These are phyloP conservation scores for Parachaetomium inaequale DNA, from an alignment of 495 filamentous ascomycete species.

Conservation along the genomic window DNA sequence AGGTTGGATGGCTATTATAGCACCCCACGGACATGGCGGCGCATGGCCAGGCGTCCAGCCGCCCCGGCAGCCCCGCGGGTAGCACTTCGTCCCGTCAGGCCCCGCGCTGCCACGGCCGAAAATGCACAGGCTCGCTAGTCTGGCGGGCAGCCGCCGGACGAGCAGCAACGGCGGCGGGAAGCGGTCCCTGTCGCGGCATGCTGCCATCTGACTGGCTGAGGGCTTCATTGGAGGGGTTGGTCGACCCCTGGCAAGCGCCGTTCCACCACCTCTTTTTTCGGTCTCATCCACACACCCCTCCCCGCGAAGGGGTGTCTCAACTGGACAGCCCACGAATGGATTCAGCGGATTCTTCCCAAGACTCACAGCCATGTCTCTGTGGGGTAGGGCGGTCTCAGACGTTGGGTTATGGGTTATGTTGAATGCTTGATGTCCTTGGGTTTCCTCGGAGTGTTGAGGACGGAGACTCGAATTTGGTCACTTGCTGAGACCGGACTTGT, in stretches of 20 bases:
- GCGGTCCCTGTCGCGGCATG: not conserved
- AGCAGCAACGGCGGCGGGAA: conserved; percentile 16
- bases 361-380: not conserved
- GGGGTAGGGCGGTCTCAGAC: not conserved
- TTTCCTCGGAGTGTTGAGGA: not conserved
- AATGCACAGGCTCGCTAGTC: conserved; percentile 20
- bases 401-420: not conserved
- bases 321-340: not conserved
- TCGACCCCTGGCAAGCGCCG: conserved; percentile 28
- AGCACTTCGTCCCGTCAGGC: conserved; percentile 8
- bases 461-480: not conserved
- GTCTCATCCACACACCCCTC: conserved; percentile 1
- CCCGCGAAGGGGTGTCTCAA: not conserved
- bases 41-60: conserved; percentile 8
- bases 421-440: not conserved
- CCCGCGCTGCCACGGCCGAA: conserved; percentile 12
- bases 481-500: too few species aligned
- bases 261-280: conserved; percentile 13
- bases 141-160: conserved; percentile 21
- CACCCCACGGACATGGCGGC: not conserved
- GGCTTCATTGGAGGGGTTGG: conserved; percentile 19
- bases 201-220: conserved; percentile 21
- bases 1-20: conserved; percentile 13
- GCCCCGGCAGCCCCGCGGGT: conserved; percentile 9
- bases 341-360: not conserved